Evolutionary conservation across 345 rosid species (phyloP).

Genomic region (Eucalyptus globulus): DNA sequence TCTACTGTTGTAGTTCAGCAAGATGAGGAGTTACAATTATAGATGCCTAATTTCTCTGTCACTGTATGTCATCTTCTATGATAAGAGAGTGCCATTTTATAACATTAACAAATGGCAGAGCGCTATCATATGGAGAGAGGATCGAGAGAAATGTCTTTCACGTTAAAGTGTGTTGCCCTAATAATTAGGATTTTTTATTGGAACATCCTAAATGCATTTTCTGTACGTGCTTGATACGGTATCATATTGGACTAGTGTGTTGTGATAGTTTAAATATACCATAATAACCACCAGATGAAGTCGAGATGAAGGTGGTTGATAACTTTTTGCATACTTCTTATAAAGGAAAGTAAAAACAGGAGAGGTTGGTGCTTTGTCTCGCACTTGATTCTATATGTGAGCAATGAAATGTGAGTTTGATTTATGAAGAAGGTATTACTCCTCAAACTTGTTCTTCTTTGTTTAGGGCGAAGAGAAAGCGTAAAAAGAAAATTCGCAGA

Average conservation of each 20-base stretch:
- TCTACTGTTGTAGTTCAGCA: not conserved
- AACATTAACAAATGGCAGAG: not conserved
- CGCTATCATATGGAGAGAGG: not conserved
- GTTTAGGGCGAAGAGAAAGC: constrained; percentile 55
- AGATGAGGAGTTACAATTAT: not conserved
- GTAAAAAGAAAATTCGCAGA: constrained; percentile 80
- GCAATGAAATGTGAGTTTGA: not conserved
- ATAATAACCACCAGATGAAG: not conserved
- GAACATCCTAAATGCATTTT: not conserved
- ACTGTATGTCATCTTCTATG: not conserved
- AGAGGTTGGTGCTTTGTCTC: not conserved
- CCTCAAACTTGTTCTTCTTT: constrained; percentile 2
- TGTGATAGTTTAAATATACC: not conserved
- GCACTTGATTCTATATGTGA: not conserved
- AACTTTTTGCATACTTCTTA: not conserved
- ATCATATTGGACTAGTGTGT: not conserved
- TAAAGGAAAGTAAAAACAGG: not conserved
- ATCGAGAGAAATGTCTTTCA: not conserved
- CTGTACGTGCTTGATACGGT: not conserved
- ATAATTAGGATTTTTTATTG: not conserved
- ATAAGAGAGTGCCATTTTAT: not conserved
- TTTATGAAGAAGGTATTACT: not conserved
- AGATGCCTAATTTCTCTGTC: not conserved
- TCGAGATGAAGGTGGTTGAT: not conserved
- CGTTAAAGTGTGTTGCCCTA: not conserved